Base-by-base conservation (phyloP, 495 filamentous ascomycete genomes). In the Penicillium odoratum region DNA sequence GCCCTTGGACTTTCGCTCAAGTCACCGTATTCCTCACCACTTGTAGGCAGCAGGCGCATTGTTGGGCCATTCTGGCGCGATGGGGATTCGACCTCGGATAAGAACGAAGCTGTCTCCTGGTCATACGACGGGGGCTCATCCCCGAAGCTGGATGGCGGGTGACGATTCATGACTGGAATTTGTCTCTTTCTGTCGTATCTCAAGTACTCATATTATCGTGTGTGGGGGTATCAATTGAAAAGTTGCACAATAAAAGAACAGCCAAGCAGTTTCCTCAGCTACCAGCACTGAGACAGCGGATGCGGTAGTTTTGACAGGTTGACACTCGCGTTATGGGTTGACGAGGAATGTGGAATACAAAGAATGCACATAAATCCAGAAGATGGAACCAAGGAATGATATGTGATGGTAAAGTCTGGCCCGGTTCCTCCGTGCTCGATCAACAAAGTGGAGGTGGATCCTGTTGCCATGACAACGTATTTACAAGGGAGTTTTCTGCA, bases 31-130 rank as follows among this genome's bases (percentile, higher is more conserved):
- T 65, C 61, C 9, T 81, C 77, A 31, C 82, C 75, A 29, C 71
- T 77, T n/a, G 78, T 77, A 6, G 83, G 83, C 54, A 88, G 65
- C 63, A 88, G 69, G 15, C 85, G 80, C 85, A 88, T 85, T 0
- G 84, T 83, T 15, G 81, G 70, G 40, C 78, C 82, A 70, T 66
- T 64, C 5, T 62, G 68, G 30, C 68, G 67, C 3, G 68, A 49
- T 7, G 69, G 67, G 11, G 72, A 70, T 13, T 74, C 70, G 16
- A 61, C 48, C 8, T 76, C 71, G 6, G 68, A 66, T 16, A 74
- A 62, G 33, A 66, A 74, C 10, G 69, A 71, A n/a, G 58, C 47
- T 5, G 62, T 52, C 44, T 75, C 71, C 28, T 75, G 71, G 10
- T 55, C 26, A 58, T 79, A 79, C 5, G 74, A 66, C n/a, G 77